Base-by-base conservation (phyloP, 1,284 basidiomycete species). In the Cryptococcus floricola region DNA sequence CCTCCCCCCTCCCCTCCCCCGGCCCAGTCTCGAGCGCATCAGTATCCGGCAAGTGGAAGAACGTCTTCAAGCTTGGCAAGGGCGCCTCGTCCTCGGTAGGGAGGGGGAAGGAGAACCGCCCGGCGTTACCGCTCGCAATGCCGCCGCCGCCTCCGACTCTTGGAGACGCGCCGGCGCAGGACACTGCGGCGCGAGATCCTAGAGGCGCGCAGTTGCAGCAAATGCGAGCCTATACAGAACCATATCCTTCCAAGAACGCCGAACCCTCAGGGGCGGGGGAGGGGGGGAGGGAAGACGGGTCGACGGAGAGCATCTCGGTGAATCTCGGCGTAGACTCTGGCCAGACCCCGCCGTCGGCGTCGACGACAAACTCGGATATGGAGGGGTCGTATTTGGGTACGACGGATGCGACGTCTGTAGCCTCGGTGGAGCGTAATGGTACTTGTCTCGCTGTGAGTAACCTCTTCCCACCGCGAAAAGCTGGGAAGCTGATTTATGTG, bases 51-150 rank as follows among this genome's bases (percentile, higher is more conserved):
- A 57, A 62, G 25, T 70, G 68, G 68, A 66, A 64, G 51, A 61
- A 43, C 38, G 62, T 70, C 3, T 70, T 70, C 60, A 67, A 62
- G 47, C 45, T 67, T 4, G 68, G 68, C 5, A 62, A 58, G 44
- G 57, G 41, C 31, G 7, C 31, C 19, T 56, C 56, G 41, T 14
- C 53, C 16, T 59, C 49, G 14, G 49, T 55, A 16, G 58, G 60
- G n/a, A 63, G 62, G 47, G 61, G 56, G 9, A 60, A 60, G 39
- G 58, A 57, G 48, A 51, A 54, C 39, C 42, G 58, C 37, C 42
- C 56, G 13, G 48, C 52, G 34, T 39, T 57, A 10, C 31, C 23
- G 23, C 23, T 23, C 23, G 23, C 23, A 2, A 23, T 23, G 23
- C 23, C 23, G 23, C 2, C 23, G 23, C 23, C 23, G 23, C 23